phyloP scores from a whole-genome alignment of 495 filamentous ascomycete genomes.

The Amniculicola lignicola region DNA sequence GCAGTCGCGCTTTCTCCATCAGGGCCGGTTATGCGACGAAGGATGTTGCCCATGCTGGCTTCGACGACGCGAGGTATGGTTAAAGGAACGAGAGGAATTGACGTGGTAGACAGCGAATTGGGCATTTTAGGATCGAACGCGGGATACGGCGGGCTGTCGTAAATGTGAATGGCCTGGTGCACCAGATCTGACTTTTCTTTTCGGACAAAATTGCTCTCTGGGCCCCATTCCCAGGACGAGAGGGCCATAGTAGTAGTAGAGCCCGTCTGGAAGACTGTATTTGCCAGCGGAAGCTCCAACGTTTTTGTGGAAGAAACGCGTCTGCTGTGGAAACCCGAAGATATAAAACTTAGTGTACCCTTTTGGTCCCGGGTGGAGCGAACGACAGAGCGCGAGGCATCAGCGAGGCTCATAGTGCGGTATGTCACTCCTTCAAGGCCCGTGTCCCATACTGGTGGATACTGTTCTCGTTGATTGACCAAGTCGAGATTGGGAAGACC shows the following conservation, averaged over 20 bases:
- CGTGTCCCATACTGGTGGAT: conserved; percentile 14
- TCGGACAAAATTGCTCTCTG: background rate
- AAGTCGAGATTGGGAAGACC: background rate
- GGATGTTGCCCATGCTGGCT: conserved; percentile 75
- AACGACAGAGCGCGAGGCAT: background rate
- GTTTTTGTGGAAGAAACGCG: background rate
- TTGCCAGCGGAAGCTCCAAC: conserved; percentile 57
- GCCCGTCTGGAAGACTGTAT: conserved; percentile 74
- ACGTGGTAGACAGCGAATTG: conserved; percentile 17
- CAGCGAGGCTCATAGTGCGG: background rate
- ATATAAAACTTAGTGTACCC: conserved; percentile 2
- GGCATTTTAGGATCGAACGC: conserved; percentile 7
- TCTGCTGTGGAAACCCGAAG: too few species aligned
- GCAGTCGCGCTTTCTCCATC: conserved; percentile 56
- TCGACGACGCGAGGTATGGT: conserved; percentile 62
- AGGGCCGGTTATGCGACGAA: conserved; percentile 60
- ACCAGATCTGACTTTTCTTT: conserved; percentile 7
- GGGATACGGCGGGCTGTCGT: too few species aligned
- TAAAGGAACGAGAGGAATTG: conserved; percentile 54
- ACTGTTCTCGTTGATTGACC: background rate
- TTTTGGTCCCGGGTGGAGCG: background rate
- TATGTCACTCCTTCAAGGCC: conserved; percentile 31
- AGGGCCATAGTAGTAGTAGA: conserved; percentile 58
- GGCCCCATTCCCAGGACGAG: conserved; percentile 50
- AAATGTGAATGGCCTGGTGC: conserved; percentile 1